phyloP scores from a whole-genome alignment of 2,329 filamentous ascomycete species.

The Dothistroma pini region DNA sequence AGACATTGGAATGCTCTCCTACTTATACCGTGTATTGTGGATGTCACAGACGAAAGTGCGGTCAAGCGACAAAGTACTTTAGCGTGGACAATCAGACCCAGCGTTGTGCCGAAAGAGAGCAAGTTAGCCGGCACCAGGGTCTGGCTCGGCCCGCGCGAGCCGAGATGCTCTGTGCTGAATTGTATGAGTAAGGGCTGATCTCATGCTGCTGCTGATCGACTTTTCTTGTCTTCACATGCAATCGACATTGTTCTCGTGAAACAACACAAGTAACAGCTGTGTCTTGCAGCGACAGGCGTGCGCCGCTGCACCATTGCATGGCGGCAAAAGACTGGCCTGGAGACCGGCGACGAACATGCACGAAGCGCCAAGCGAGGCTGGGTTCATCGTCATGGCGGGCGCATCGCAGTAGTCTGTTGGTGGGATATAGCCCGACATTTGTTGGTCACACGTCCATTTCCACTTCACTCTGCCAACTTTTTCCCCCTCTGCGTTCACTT shows the following conservation, averaged over 20 bases:
- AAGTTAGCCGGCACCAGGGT: not conserved
- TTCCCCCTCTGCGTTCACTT: not conserved
- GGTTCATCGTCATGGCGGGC: not conserved
- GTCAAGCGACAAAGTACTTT: not conserved
- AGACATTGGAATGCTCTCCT: not conserved
- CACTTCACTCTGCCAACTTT: slow-evolving; percentile 6
- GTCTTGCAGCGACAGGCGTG: not conserved
- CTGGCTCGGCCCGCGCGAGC: not conserved
- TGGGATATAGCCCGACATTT: not conserved
- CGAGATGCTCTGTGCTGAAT: not conserved
- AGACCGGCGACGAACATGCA: not conserved
- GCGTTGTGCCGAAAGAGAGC: not conserved
- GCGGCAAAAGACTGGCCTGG: not conserved
- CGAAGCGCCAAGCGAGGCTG: not conserved
- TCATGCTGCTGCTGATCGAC: not conserved
- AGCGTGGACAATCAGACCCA: not conserved
- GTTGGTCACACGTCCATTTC: not conserved
- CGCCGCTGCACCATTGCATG: not conserved
- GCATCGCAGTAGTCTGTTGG: not conserved
- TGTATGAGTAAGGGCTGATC: not conserved
- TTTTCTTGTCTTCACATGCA: not conserved
- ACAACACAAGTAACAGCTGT: not conserved
- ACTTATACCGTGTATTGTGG: not conserved
- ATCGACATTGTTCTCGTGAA: not conserved
- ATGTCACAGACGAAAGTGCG: not conserved